A percentile compares a stretch with the other conserved stretches of the same genome.
Evolutionary conservation across 495 filamentous ascomycete genomes (phyloP).

Genomic region (Tuber melanosporum): DNA sequence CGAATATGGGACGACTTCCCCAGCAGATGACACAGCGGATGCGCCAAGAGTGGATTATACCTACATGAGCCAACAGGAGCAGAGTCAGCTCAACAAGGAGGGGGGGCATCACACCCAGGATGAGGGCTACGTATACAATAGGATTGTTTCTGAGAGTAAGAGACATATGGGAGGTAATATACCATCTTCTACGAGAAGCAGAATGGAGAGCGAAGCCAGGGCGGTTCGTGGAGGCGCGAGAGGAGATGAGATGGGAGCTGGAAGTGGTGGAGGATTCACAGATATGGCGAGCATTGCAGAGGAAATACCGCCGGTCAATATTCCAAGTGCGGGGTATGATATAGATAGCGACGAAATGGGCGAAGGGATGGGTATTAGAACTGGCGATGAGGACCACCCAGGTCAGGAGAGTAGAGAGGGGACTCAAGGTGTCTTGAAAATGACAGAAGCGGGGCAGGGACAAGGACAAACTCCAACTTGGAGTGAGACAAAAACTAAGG

Average conservation of each 20-base stretch:
- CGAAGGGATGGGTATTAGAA: conserved; percentile 25
- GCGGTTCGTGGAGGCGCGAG: conserved; percentile 13
- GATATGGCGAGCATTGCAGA: conserved; percentile 27
- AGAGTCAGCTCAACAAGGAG: conserved; percentile 13
- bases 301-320: conserved; percentile 28
- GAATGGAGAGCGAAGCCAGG: conserved; percentile 14
- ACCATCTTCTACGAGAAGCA: conserved; percentile 27
- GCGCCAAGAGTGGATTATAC: conserved; percentile 27
- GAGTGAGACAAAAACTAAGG: conserved; percentile 93
- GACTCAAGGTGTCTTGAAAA: conserved; percentile 29
- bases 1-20: conserved; percentile 17
- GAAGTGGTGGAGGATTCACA: conserved; percentile 12
- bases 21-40: conserved; percentile 14
- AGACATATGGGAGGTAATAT: conserved; percentile 21
- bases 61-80: conserved; percentile 21
- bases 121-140: conserved; percentile 25
- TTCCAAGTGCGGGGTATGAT: conserved; percentile 25
- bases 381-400: conserved; percentile 26
- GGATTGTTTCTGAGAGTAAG: conserved; percentile 25
- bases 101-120: conserved; percentile 16
- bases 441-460: conserved; percentile 29
- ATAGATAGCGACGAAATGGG: conserved; percentile 31
- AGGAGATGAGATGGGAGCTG: conserved; percentile 11
- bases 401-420: conserved; percentile 20
- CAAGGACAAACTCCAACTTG: conserved; percentile 51